Evolutionary conservation across 306 rosid genomes (phyloP), one percentile per base, ranked within the genome.

Genomic region (Elaeagnus macrophylla): DNA sequence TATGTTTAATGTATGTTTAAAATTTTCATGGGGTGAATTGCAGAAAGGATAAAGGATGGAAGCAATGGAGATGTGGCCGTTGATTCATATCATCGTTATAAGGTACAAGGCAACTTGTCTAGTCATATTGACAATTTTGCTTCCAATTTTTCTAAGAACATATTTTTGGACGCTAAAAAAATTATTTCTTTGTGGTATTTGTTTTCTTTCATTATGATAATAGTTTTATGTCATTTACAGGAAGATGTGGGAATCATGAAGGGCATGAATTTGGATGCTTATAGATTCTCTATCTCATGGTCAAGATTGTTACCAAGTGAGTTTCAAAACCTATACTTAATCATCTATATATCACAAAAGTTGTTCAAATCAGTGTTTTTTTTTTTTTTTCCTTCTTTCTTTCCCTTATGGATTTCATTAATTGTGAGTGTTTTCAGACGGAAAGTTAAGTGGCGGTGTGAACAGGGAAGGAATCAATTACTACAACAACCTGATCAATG

Each of bases 241-340:
- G 85, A 76, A 56, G 82, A 80, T 69, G 79, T 72, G 44, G 51
- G 37, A 46, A 53, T 73, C 41, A 48, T 73, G 75, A 76, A 73
- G 20, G 50, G 76, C 0, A 67, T 73, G 73, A 53, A 53, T 44
- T 42, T 73, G 46, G 79, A 76, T 76, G 82, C 85, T 48, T 73
- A 76, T 48, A 67, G 79, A 52, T 76, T 80, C 39, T 80, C 82
- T 7, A 73, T 80, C 44, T 80, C 82, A 36, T 80, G 77, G 85
- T 60, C 85, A 3, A 57, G 77, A 61, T n/a, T 80, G 45, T 55
- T 80, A 4, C 79, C 85, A 70, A 80, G 85, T 76, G 63, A 66
- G 69, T 18, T 44, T 13, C 20, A 1, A 8, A 37, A 5, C 8
- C 38, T 36, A 48, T 14, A 16, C 0, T 48, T 7, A 48, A 48